A percentile compares a stretch with the other conserved stretches of the same genome.
phyloP scores from a whole-genome alignment of 225 moss, liverwort and hornwort genomes.

The Bryoerythrophyllum caledonicum region DNA sequence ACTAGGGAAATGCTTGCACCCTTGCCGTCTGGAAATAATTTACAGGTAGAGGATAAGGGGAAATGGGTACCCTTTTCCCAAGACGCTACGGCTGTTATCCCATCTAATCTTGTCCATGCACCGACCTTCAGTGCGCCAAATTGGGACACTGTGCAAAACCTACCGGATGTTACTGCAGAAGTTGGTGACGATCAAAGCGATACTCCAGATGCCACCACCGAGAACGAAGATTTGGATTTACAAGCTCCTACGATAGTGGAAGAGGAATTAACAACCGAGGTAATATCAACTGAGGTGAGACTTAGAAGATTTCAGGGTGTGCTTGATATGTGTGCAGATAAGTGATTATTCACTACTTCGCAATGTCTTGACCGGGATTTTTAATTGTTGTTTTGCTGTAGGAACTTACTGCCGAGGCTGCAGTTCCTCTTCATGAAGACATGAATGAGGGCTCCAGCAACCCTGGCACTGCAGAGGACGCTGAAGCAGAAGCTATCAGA shows the following conservation, averaged over 20 bases:
- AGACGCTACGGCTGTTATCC: constrained; percentile 28
- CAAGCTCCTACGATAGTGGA: constrained; percentile 10
- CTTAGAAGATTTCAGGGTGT: neutral
- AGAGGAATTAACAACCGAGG: constrained; percentile 27
- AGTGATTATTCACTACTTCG: neutral
- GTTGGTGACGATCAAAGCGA: constrained; percentile 24
- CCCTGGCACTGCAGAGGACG: constrained; percentile 63
- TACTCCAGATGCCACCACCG: neutral
- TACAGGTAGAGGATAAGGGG: constrained; percentile 35
- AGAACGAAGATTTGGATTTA: constrained; percentile 18
- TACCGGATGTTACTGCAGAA: constrained; percentile 23
- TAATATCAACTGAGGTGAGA: constrained; percentile 32
- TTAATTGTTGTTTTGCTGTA: constrained; percentile 22
- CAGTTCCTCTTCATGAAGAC: constrained; percentile 40
- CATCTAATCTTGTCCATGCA: constrained; percentile 41
- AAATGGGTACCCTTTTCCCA: constrained; percentile 35
- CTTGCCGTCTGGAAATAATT: constrained; percentile 14
- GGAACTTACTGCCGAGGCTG: constrained; percentile 38
- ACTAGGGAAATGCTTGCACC: constrained; percentile 32
- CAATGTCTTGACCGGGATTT: neutral
- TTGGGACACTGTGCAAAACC: constrained; percentile 45
- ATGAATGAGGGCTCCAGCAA: constrained; percentile 29
- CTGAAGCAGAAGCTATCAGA: constrained; percentile 82
- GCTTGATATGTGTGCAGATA: neutral
- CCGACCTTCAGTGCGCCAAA: constrained; percentile 50